Base-by-base conservation (phyloP, 768 basidiomycete genomes). In the Tulasnella sp. region DNA sequence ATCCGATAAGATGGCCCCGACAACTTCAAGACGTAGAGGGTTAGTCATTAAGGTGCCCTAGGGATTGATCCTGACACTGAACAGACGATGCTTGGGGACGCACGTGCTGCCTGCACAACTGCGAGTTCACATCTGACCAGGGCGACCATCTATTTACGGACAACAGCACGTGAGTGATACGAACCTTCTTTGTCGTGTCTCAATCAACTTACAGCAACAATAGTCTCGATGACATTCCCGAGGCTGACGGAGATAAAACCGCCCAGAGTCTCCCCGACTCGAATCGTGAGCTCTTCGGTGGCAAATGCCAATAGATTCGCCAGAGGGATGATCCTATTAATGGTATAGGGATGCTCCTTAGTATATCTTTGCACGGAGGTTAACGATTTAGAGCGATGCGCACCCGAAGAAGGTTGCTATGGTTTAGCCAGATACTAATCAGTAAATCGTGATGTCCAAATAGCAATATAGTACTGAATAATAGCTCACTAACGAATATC, bases 1-100 rank as follows among this genome's bases (percentile, higher is more conserved):
- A 26, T 89, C 91, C 67, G 84, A 86, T 15, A 93, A 72, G 70
- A 93, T 88, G 1, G 85, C 82, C 1, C 90, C 90, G 59, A 93
- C 78, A 58, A 92, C 86, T 88, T 62, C 9, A 27, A n/a, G 23
- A 21, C 34, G n/a, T n/a, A 38, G 15, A 38, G 15, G 34, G 34
- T 38, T 5, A 38, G 15, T 38, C 11, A 64, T 27, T 15, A 24
- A 29, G 23, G n/a, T n/a, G n/a, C n/a, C n/a, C n/a, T n/a, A n/a
- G n/a, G n/a, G n/a, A n/a, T n/a, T n/a, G n/a, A n/a, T n/a, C n/a
- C n/a, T 58, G 21, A n/a, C 9, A 24, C 19, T 3, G 13, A 9
- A 56, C 17, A 7, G 48, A 30, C 23, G 1, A 38, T 5, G 34
- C 34, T 26, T 29, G 58, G 43, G 47, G 23, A 51, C 59, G 52